phyloP scores from a whole-genome alignment of 140 eudicot species.

The Stevia rebaudiana region DNA sequence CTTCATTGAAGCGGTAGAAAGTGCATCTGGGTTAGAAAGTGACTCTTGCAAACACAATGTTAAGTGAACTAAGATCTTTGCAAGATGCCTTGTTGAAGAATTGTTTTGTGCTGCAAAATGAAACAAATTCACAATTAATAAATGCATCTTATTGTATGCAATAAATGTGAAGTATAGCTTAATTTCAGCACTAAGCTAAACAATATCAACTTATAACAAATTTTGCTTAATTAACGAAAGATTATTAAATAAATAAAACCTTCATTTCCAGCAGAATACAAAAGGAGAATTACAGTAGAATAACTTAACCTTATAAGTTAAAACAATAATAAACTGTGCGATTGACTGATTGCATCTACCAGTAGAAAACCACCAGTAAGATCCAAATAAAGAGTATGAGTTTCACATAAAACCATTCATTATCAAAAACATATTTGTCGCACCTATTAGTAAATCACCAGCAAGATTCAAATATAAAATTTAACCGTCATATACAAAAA shows the following conservation, averaged over 20 bases:
- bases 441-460: too few relatives aligned
- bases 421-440: not conserved
- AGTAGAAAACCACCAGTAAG: not conserved
- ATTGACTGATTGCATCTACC: too few relatives aligned
- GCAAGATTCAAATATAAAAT: too few relatives aligned
- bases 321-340: too few relatives aligned
- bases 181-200: conserved; percentile 15
- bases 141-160: not conserved
- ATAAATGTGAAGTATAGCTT: conserved; percentile 4
- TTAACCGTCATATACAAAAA: too few relatives aligned
- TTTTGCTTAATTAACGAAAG: not conserved
- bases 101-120: conserved; percentile 71
- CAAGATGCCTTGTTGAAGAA: conserved; percentile 74
- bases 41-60: conserved; percentile 80
- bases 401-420: not conserved
- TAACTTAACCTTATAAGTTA: too few relatives aligned
- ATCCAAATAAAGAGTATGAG: not conserved
- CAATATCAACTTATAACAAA: not conserved
- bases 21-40: conserved; percentile 41
- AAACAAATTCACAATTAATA: not conserved
- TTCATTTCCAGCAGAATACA: too few relatives aligned
- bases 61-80: conserved; percentile 75
- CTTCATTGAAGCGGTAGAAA: conserved; percentile 44
- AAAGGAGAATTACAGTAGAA: too few relatives aligned
- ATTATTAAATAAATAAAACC: not conserved